Evolutionary conservation across 352 stramenopile species (phyloP).

Genomic region (Phytophthora nicotianae): DNA sequence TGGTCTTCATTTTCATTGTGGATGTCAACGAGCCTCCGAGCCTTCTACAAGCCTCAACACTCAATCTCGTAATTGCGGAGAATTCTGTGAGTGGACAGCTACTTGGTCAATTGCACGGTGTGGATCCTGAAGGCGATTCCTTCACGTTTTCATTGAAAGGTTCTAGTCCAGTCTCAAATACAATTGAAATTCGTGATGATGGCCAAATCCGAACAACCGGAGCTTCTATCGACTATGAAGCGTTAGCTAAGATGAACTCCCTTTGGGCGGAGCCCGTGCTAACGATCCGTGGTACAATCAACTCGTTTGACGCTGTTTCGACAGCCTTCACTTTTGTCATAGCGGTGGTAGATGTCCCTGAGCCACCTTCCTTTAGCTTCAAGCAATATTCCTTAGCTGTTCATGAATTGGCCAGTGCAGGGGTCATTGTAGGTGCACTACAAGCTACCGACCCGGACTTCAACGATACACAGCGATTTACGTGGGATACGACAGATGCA

Average conservation of each 20-base stretch:
- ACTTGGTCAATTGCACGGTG: constrained; percentile 42
- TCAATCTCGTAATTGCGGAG: constrained; percentile 39
- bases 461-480: constrained; percentile 39
- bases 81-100: constrained; percentile 29
- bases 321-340: constrained; percentile 28
- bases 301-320: constrained; percentile 1
- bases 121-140: constrained; percentile 53
- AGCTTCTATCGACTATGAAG: constrained; percentile 28
- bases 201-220: constrained; percentile 21
- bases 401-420: constrained; percentile 43
- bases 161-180: constrained; percentile 30
- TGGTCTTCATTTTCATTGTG: constrained; percentile 49
- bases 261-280: constrained; percentile 15
- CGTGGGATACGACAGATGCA: constrained; percentile 10
- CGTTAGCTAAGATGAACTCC: constrained; percentile 8
- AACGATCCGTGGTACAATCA: constrained; percentile 18
- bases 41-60: constrained; percentile 34
- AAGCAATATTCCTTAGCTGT: constrained; percentile 32
- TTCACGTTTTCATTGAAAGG: constrained; percentile 46
- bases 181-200: constrained; percentile 15
- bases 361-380: constrained; percentile 21
- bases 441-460: constrained; percentile 47
- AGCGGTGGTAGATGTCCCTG: constrained; percentile 15
- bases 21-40: constrained; percentile 55
- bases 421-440: constrained; percentile 44